These are phyloP conservation scores for Lepiota venenata DNA, from an alignment of 768 basidiomycete species.

Conservation along the genomic window DNA sequence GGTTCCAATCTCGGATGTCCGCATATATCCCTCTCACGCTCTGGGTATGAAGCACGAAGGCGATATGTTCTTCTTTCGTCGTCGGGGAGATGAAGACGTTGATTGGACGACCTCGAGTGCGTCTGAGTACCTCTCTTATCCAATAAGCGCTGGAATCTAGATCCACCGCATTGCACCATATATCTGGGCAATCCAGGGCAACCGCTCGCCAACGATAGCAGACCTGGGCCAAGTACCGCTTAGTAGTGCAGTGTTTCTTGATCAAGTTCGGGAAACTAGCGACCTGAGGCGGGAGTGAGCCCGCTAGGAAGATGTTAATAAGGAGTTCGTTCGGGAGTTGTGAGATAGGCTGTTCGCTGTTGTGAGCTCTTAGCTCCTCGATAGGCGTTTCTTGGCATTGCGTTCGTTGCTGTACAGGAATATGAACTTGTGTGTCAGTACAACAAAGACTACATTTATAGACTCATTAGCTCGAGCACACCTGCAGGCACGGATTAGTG, in stretches of 20 bases:
- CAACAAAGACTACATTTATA: no score
- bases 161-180: conserved; percentile 9
- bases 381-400: neutral
- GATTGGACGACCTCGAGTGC: neutral
- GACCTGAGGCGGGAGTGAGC: neutral
- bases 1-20: neutral
- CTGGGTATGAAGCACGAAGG: neutral
- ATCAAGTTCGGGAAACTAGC: neutral
- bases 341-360: conserved; percentile 1
- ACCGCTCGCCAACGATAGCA: conserved; percentile 7
- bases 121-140: conserved; percentile 3
- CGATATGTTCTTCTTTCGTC: neutral
- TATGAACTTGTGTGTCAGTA: neutral
- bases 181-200: conserved; percentile 5
- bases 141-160: neutral
- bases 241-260: conserved; percentile 4
- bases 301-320: conserved; percentile 1
- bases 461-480: no score
- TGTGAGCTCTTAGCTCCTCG: neutral
- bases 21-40: conserved; percentile 3
- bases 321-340: conserved; percentile 8
- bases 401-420: neutral
- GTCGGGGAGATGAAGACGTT: neutral
- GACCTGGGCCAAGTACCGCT: conserved; percentile 5
- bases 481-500: no score